Evolutionary conservation across 1,139 yeast species (phyloP), one percentile per base, ranked within the genome.

Genomic region (Diutina ranongensis): DNA sequence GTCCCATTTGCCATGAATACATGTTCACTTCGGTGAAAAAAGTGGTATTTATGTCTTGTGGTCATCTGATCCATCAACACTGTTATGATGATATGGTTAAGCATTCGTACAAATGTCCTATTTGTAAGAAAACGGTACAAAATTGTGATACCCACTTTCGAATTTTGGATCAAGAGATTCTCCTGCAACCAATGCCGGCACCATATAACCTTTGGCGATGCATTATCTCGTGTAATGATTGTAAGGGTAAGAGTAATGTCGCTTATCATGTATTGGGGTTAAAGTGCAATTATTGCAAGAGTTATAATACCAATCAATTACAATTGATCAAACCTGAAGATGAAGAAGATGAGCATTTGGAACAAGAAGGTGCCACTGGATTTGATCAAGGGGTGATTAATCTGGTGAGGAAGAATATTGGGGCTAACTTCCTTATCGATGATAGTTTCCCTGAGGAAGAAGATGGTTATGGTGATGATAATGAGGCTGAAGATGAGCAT

Each of bases 1-100:
- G 97, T 60, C 95, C 96, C 1, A 86, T 89, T 34, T 89, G 97
- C 63, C 87, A 84, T 49, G 97, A 88, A 55, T 88, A 82, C 59
- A 76, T 89, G 75, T 89, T 89, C 59, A 83, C 88, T 5, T 82
- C 94, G n/a, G 79, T 84, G 4, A 75, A 72, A 55, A 83, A 88
- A 27, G 95, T 88, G 36, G 94, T 87, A 16, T 87, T 88, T 60
- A 87, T 89, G 96, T 75, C 78, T 45, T 89, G 97, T 62, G 97
- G 97, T 3, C 97, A 89, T 63, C 86, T 95, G 45, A 88, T 89
- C 50, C 97, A 89, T 63, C 88, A 87, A 58, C 60, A 64, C 32
- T 89, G 97, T 59, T 88, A 80, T 58, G 80, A 80, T 49, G 92
- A 85, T 53, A 79, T 84, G 59, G 77, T 87, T 18, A 74, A 79